Evolutionary conservation across 2,329 filamentous ascomycete genomes (phyloP), one percentile per base, ranked within the genome.

Genomic region (Thielaviopsis ethacetica): DNA sequence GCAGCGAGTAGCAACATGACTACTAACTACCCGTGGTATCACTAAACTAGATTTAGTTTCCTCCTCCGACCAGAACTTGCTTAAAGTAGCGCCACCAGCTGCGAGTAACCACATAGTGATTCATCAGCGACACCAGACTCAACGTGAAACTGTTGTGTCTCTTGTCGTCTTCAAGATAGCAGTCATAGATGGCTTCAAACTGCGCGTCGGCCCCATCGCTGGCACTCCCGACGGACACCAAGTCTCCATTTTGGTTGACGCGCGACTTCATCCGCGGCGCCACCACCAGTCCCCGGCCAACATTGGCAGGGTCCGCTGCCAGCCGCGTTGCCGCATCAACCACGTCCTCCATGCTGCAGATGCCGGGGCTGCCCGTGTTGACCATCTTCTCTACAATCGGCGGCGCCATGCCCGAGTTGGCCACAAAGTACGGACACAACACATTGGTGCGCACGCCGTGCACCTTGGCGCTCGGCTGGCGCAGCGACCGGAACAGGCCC

Each of bases 361-460:
- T 71, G 1, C 72, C 77, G 2, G 71, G 74, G 47, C 64, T 63
- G 0, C 69, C 66, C 15, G 53, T n/a, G 2, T 86, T 72, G 17
- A 84, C 61, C 1, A 76, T 62, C 27, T 77, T 72, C 19, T 73
- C 80, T 1, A 63, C 59, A 1, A 69, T 61, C 0, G 74, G 69
- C 3, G 83, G 66, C 52, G 86, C 64, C 68, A 72, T 72, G 63
- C 66, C 75, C n/a, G 81, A 78, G 15, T 80, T 83, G 64, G 82
- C 77, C 64, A 76, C 71, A 67, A 85, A 86, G 68, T 85, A 86
- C 0, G 84, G 84, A 60, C 76, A 77, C n/a, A 87, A 67, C 65
- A 85, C 73, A 66, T 86, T 87, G 61, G 84, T 71, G 52, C 84
- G 75, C 50, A 86, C 70, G 24, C 79, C 78, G 21, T 51, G 22